Percentiles rank a stretch among this genome's conserved stretches.
Conservation (phyloP, 2,329 filamentous ascomycete species). For the Pseudocercospora ulei region DNA sequence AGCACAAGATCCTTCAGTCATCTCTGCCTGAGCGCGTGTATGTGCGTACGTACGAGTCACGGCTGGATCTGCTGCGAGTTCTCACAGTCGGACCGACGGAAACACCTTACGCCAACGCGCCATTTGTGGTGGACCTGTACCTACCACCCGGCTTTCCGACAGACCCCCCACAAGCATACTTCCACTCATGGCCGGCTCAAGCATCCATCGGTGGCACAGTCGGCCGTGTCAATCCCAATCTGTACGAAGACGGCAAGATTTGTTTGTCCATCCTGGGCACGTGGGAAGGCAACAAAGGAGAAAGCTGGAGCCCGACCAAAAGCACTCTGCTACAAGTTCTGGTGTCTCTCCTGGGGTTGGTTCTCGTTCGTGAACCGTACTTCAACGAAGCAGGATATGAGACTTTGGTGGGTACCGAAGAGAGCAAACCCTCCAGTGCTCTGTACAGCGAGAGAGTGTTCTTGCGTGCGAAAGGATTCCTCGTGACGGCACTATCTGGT, state of each 20-base stretch:
- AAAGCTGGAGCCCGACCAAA: conserved; percentile 46
- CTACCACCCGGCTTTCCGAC: conserved; percentile 44
- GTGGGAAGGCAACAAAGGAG: conserved; percentile 48
- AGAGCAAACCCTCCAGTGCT: conserved; percentile 25
- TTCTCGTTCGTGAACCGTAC: conserved; percentile 50
- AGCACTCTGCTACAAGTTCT: conserved; percentile 48
- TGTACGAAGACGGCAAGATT: conserved; percentile 55
- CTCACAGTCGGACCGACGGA: conserved; percentile 50
- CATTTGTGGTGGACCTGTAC: conserved; percentile 52
- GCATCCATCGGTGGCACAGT: conserved; percentile 25
- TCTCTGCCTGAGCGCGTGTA: conserved; percentile 50
- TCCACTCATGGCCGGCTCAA: conserved; percentile 47
- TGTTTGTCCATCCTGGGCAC: conserved; percentile 52
- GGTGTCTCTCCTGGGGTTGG: conserved; percentile 27
- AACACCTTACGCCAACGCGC: conserved; percentile 53
- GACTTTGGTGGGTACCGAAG: conserved; percentile 34
- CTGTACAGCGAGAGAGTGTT: conserved; percentile 30
- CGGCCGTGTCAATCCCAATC: conserved; percentile 48
- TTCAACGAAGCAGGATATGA: conserved; percentile 58
- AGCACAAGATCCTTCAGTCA: conserved; percentile 47
- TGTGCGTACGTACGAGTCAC: conserved; percentile 51
- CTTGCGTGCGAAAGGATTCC: conserved; percentile 23
- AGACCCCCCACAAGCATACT: conserved; percentile 47
- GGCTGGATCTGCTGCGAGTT: conserved; percentile 50
- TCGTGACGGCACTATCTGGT: conserved; percentile 35